A percentile compares a stretch with the other conserved stretches of the same genome.
These are phyloP conservation scores for Clavaria fumosa DNA, from an alignment of 768 basidiomycete species.

Conservation along the genomic window DNA sequence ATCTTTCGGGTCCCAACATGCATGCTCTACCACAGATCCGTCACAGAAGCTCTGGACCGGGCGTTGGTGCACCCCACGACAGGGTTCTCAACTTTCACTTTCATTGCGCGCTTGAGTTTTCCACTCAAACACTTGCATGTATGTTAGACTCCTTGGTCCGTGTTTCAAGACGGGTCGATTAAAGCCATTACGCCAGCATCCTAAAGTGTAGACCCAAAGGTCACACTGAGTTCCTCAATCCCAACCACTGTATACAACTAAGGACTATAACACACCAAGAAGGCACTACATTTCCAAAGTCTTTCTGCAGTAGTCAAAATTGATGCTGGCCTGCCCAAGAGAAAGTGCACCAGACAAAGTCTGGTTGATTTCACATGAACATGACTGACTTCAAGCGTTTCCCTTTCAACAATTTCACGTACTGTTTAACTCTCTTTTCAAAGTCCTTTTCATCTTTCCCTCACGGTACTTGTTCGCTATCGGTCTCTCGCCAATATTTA, in stretches of 20 bases:
- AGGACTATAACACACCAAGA: constrained; percentile 53
- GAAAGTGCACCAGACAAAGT: constrained; percentile 38
- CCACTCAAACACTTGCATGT: constrained; percentile 66
- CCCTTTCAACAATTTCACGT: constrained; percentile 72
- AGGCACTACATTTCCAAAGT: constrained; percentile 43
- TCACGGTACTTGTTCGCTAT: constrained; percentile 76
- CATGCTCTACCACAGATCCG: constrained; percentile 38
- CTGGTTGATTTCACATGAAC: constrained; percentile 38
- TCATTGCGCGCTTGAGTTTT: constrained; percentile 54
- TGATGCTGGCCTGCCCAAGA: constrained; percentile 49
- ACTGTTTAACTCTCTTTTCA: constrained; percentile 71
- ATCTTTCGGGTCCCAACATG: constrained; percentile 83
- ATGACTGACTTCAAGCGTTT: constrained; percentile 63
- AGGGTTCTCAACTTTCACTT: constrained; percentile 55
- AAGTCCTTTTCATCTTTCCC: constrained; percentile 75
- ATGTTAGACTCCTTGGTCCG: constrained; percentile 81
- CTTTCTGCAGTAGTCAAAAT: constrained; percentile 46
- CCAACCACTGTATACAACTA: constrained; percentile 35
- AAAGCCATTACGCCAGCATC: constrained; percentile 69
- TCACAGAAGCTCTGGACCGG: constrained; percentile 8
- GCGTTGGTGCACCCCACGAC: constrained; percentile 29
- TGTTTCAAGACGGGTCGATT: constrained; percentile 74
- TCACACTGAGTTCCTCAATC: constrained; percentile 51
- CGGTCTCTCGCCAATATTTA: constrained; percentile 72
- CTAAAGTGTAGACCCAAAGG: constrained; percentile 38